Evolutionary conservation across 805 yeast genomes (phyloP), one percentile per base, ranked within the genome.

Genomic region (Wickerhamomyces canadensis): DNA sequence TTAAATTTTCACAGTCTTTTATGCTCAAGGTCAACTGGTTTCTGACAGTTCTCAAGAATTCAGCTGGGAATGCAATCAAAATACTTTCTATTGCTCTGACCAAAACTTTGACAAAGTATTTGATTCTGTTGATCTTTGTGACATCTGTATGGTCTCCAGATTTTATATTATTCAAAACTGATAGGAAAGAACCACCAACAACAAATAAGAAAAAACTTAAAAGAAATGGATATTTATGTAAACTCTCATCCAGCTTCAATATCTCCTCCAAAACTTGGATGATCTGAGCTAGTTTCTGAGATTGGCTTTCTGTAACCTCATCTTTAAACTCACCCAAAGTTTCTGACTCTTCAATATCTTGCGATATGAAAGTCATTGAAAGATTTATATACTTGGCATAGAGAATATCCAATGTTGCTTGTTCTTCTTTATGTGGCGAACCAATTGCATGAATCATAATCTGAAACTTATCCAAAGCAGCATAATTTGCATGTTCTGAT

Each of bases 31-130:
- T 38, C 34, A 57, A 24, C 24, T 49, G 43, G 33, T 46, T 52
- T 42, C 57, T 46, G 9, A 48, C 25, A 19, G 51, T 45, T 35
- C 47, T 49, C 34, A 59, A 33, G 33, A 52, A 62, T 18, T 37
- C 63, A 37, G 31, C 44, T 2, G 55, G 57, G 26, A 51, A 52
- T 4, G 50, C 45, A 8, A 61, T 45, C 49, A 61, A 44, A 9
- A 58, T 50, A 26, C 52, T 49, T 34, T 50, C 55, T 35, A 48
- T 45, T 1, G 44, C 43, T 21, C 57, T 32, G 12, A 52, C 46
- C 12, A 51, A 19, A 6, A 51, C 42, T 26, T 49, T 52, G 9
- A 46, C 52, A 31, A 47, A 34, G 21, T 51, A 52, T 23, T 51
- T 46, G 38, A 50, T 41, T 42, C 44, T 42, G 41, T 50, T 47